phyloP scores from a whole-genome alignment of 768 basidiomycete genomes.

The Rossbeevera mucosa region DNA sequence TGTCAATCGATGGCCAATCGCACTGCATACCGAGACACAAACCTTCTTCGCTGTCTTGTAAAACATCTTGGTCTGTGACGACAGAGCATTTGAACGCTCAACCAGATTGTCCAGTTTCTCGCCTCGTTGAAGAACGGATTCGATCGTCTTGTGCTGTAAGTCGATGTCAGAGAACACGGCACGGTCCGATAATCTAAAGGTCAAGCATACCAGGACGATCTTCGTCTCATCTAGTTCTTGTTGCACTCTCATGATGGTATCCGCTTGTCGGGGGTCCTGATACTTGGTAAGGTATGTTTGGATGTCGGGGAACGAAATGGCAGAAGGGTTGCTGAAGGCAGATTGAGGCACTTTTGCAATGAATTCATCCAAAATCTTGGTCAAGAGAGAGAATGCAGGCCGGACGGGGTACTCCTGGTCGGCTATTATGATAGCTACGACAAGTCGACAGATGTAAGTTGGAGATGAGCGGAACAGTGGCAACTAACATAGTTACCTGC shows the following conservation, averaged over 20 bases:
- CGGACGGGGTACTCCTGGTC: slow-evolving; percentile 96
- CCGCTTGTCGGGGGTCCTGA: slow-evolving; percentile 95
- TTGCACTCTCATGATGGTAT: slow-evolving; percentile 97
- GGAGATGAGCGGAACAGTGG: not conserved
- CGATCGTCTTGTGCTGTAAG: slow-evolving; percentile 95
- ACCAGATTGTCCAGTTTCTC: slow-evolving; percentile 96
- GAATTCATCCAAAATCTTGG: slow-evolving; percentile 93
- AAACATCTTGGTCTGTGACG: slow-evolving; percentile 93
- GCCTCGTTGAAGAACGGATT: slow-evolving; percentile 91
- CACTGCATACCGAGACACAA: slow-evolving; percentile 13
- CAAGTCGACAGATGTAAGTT: slow-evolving; percentile 1
- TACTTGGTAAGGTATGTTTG: slow-evolving; percentile 82
- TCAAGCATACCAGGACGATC: slow-evolving; percentile 79
- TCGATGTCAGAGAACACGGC: not conserved
- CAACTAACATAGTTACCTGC: slow-evolving; percentile 60
- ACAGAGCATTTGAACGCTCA: slow-evolving; percentile 85
- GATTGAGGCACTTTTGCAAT: slow-evolving; percentile 71
- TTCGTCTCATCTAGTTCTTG: slow-evolving; percentile 98
- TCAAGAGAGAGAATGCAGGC: slow-evolving; percentile 91
- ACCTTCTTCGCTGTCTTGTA: slow-evolving; percentile 99
- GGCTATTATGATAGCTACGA: slow-evolving; percentile 81
- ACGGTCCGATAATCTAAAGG: not conserved
- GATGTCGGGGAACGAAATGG: slow-evolving; percentile 75
- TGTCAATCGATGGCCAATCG: slow-evolving; percentile 8
- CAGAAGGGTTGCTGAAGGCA: slow-evolving; percentile 56